A percentile compares a stretch with the other conserved stretches of the same genome.
phyloP scores from a whole-genome alignment of 306 rosid genomes.

The Cucurbita argyrosperma region DNA sequence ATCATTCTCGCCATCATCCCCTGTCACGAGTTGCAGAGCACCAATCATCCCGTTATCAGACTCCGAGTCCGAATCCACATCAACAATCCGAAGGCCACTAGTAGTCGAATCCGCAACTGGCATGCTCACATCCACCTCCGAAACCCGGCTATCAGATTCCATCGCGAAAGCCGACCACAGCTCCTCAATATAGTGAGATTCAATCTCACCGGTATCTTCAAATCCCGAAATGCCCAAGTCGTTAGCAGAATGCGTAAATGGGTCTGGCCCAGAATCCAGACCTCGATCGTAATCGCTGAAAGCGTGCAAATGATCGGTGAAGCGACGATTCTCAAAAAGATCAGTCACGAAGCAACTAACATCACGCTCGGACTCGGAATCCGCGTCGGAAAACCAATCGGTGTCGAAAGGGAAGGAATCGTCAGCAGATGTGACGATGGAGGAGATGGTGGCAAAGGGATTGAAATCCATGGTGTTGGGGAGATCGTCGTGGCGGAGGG shows the following conservation, averaged over 20 bases:
- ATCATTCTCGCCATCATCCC: conserved; percentile 14
- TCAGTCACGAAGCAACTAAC: conserved; percentile 62
- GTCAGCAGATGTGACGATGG: conserved; percentile 19
- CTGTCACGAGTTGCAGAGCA: conserved; percentile 13
- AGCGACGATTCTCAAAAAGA: conserved; percentile 34
- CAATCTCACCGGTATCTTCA: conserved; percentile 15
- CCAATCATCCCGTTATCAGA: conserved; percentile 22
- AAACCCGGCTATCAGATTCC: conserved; percentile 15
- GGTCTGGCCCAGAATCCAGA: conserved; percentile 18
- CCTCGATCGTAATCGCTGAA: conserved; percentile 1
- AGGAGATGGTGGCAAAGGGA: conserved; percentile 19
- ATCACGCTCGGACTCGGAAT: conserved; percentile 38
- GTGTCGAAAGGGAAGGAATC: conserved; percentile 18
- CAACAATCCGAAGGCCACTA: conserved; percentile 45
- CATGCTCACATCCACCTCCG: conserved; percentile 15
- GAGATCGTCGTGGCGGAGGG: conserved; percentile 9
- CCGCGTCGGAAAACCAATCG: conserved; percentile 38
- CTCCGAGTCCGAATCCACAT: conserved; percentile 54
- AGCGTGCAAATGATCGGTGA: conserved; percentile 5
- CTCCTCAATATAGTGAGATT: conserved; percentile 12
- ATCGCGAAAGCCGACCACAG: conserved; percentile 20
- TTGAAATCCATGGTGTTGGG: conserved; percentile 16
- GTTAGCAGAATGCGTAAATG: conserved; percentile 19
- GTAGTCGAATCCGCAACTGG: conserved; percentile 5
- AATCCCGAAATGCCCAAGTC: conserved; percentile 20